Conservation (phyloP, 2,329 filamentous ascomycete species). For the Botrytis squamosa region DNA sequence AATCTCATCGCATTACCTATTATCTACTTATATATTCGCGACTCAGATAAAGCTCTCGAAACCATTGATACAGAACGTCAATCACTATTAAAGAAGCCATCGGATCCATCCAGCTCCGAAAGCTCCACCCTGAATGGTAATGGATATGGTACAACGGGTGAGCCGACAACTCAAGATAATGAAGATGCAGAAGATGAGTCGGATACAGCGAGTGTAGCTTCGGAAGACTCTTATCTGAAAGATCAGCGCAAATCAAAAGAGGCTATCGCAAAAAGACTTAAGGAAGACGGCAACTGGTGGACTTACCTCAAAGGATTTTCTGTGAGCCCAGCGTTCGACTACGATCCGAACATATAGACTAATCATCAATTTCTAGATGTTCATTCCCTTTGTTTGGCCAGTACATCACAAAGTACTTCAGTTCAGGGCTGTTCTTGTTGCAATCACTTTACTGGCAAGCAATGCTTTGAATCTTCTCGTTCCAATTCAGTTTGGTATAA, state of each 20-base stretch:
- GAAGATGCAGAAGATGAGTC: slow-evolving; percentile 24
- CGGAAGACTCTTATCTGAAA: slow-evolving; percentile 55
- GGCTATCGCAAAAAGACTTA: slow-evolving; percentile 65
- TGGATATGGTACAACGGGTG: slow-evolving; percentile 34
- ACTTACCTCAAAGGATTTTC: slow-evolving; percentile 73
- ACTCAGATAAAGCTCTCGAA: slow-evolving; percentile 36
- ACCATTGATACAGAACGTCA: slow-evolving; percentile 57
- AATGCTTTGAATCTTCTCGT: slow-evolving; percentile 75
- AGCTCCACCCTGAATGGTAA: slow-evolving; percentile 28
- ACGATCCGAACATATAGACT: background rate
- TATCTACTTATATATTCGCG: slow-evolving; percentile 38
- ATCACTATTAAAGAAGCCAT: slow-evolving; percentile 52
- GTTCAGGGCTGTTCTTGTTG: slow-evolving; percentile 64
- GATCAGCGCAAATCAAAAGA: slow-evolving; percentile 54
- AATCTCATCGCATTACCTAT: slow-evolving; percentile 41
- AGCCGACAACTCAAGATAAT: slow-evolving; percentile 25
- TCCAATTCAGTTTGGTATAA: slow-evolving; percentile 77
- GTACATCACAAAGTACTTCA: slow-evolving; percentile 65
- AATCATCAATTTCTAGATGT: slow-evolving; percentile 49
- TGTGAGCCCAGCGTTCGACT: slow-evolving; percentile 37
- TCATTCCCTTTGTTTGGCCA: slow-evolving; percentile 80
- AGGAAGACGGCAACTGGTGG: slow-evolving; percentile 74
- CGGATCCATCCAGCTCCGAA: slow-evolving; percentile 37
- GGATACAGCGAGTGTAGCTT: slow-evolving; percentile 38
- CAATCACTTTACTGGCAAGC: slow-evolving; percentile 64